These are phyloP conservation scores for Fraxinus americana DNA, from an alignment of 257 asterid species.

Conservation along the genomic window DNA sequence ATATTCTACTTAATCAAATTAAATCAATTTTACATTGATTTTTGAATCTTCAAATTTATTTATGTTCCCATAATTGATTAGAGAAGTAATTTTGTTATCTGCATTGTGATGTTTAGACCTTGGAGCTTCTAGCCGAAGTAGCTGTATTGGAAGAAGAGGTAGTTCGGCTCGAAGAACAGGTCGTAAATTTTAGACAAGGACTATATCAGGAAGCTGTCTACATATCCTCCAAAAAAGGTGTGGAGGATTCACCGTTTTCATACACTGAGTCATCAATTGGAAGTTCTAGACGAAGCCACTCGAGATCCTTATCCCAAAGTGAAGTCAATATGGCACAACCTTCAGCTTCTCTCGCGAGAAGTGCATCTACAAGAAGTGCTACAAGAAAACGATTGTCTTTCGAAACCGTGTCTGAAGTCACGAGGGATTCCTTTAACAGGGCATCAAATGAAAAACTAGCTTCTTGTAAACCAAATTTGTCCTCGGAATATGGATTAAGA, in stretches of 20 bases:
- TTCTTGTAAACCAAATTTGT: conserved; percentile 23
- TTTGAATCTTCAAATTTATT: not conserved
- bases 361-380: conserved; percentile 52
- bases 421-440: conserved; percentile 24
- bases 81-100: not conserved
- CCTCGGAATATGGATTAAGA: conserved; percentile 27
- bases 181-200: conserved; percentile 69
- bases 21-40: not conserved
- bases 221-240: conserved; percentile 47
- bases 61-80: conserved; percentile 2
- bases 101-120: conserved; percentile 42
- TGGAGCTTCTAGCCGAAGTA: conserved; percentile 96
- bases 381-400: conserved; percentile 38
- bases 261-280: conserved; percentile 10
- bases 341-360: conserved; percentile 41
- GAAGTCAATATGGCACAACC: conserved; percentile 41
- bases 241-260: conserved; percentile 24
- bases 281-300: conserved; percentile 47
- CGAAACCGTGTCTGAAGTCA: conserved; percentile 25
- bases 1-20: not conserved
- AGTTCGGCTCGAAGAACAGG: conserved; percentile 75
- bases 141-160: conserved; percentile 97
- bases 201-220: conserved; percentile 65
- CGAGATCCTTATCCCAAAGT: conserved; percentile 63
- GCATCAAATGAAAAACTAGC: conserved; percentile 30